These are phyloP conservation scores for Mycosarcoma mackinlayi DNA, from an alignment of 1,284 basidiomycete species.

Conservation along the genomic window DNA sequence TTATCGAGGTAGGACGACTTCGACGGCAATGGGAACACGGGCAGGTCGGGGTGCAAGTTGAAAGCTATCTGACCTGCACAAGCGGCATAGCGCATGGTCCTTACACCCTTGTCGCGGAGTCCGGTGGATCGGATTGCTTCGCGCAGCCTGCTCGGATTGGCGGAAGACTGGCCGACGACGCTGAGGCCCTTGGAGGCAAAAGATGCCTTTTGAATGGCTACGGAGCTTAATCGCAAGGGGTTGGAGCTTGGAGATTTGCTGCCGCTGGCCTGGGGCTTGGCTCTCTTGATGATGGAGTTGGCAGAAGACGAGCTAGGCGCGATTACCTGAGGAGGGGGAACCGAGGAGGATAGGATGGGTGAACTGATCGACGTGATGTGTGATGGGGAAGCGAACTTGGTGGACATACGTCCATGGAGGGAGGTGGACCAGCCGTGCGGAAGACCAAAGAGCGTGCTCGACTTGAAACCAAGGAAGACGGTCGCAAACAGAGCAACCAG, in stretches of 20 bases:
- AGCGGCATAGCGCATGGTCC: background rate
- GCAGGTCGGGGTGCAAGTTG: conserved; percentile 2
- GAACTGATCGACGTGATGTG: background rate
- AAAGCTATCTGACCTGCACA: conserved; percentile 10
- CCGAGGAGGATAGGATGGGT: background rate
- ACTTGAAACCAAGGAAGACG: conserved; percentile 24
- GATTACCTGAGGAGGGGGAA: conserved; percentile 1
- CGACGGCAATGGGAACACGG: conserved; percentile 11
- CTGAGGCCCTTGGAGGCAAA: conserved; percentile 6
- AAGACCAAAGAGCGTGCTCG: conserved; percentile 7
- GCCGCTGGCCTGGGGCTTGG: background rate
- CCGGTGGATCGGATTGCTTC: background rate
- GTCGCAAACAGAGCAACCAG: conserved; percentile 26
- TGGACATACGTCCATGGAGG: background rate
- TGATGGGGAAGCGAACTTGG: conserved; percentile 25
- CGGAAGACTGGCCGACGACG: background rate
- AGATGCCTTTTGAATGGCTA: conserved; percentile 9
- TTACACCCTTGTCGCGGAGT: background rate
- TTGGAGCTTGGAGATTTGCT: background rate
- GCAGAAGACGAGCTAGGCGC: conserved; percentile 19
- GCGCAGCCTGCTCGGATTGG: background rate
- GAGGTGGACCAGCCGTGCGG: background rate
- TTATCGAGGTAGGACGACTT: conserved; percentile 22
- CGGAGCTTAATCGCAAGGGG: background rate
- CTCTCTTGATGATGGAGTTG: background rate